Evolutionary conservation across 306 rosid genomes (phyloP).

Genomic region (Dryas alaskensis): DNA sequence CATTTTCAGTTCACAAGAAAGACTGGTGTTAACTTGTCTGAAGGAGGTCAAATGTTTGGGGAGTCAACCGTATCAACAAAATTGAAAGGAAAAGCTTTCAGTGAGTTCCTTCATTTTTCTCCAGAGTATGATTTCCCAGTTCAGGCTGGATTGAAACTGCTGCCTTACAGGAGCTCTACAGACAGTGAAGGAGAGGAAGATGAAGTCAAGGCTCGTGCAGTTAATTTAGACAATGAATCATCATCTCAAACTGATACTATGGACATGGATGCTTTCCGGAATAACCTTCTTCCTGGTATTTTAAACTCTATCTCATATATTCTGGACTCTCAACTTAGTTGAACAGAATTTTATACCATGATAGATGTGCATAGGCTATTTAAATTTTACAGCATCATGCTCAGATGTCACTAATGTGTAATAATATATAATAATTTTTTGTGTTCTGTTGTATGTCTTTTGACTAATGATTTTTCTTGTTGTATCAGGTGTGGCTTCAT

Average conservation of each 20-base stretch:
- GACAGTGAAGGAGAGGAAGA: slow-evolving; percentile 40
- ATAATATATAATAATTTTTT: slow-evolving; percentile 17
- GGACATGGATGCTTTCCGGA: slow-evolving; percentile 58
- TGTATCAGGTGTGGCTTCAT: slow-evolving; percentile 51
- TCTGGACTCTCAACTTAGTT: neutral
- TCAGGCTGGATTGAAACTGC: slow-evolving; percentile 39
- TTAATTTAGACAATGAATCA: slow-evolving; percentile 52
- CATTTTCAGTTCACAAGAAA: slow-evolving; percentile 46
- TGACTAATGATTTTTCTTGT: slow-evolving; percentile 32
- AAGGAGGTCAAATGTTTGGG: slow-evolving; percentile 36
- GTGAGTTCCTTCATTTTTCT: slow-evolving; percentile 36
- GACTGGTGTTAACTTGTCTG: slow-evolving; percentile 43
- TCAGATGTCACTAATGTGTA: neutral
- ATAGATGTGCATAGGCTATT: neutral
- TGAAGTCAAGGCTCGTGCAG: slow-evolving; percentile 32
- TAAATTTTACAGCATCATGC: neutral
- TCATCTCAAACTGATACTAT: slow-evolving; percentile 72
- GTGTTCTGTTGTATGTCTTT: slow-evolving; percentile 3
- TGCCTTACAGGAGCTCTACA: slow-evolving; percentile 41
- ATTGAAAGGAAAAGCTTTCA: slow-evolving; percentile 41
- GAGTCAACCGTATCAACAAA: slow-evolving; percentile 37
- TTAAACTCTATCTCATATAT: neutral
- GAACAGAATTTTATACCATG: slow-evolving; percentile 6
- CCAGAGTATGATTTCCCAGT: slow-evolving; percentile 33
- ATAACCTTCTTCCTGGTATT: slow-evolving; percentile 56